Conservation (phyloP, 2,329 filamentous ascomycete species). For the Beauveria sp. region DNA sequence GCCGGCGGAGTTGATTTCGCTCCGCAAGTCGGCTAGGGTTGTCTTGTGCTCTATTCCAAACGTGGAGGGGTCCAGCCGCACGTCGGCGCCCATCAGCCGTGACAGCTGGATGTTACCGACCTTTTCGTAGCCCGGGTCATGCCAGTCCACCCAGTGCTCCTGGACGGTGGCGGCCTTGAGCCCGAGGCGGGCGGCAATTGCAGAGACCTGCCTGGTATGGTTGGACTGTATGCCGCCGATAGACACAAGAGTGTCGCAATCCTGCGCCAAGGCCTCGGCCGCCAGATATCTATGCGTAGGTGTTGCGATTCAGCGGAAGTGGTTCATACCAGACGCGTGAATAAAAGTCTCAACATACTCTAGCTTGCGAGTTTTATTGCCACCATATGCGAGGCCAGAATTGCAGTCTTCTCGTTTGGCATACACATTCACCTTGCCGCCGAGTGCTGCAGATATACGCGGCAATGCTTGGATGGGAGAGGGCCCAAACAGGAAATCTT, state of each 20-base stretch:
- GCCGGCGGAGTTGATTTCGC: conserved; percentile 44
- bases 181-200: conserved; percentile 50
- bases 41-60: conserved; percentile 65
- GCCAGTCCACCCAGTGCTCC: conserved; percentile 61
- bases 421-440: conserved; percentile 53
- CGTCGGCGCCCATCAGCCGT: conserved; percentile 58
- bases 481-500: conserved; percentile 56
- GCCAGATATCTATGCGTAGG: conserved; percentile 48
- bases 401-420: conserved; percentile 68
- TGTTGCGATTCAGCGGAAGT: not conserved
- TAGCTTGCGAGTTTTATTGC: conserved; percentile 63
- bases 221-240: conserved; percentile 65
- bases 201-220: conserved; percentile 61
- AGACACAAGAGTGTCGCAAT: conserved; percentile 54
- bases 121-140: conserved; percentile 49
- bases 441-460: conserved; percentile 54
- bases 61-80: conserved; percentile 47
- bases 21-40: conserved; percentile 45
- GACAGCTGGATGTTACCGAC: conserved; percentile 68
- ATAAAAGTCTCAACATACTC: conserved; percentile 35
- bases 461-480: conserved; percentile 62
- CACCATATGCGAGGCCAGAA: conserved; percentile 58
- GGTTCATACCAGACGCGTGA: not conserved
- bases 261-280: conserved; percentile 50
- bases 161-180: conserved; percentile 49